A percentile compares a stretch with the other conserved stretches of the same genome.
Evolutionary conservation across 352 stramenopile genomes (phyloP).

Genomic region (Pythium dissimile): DNA sequence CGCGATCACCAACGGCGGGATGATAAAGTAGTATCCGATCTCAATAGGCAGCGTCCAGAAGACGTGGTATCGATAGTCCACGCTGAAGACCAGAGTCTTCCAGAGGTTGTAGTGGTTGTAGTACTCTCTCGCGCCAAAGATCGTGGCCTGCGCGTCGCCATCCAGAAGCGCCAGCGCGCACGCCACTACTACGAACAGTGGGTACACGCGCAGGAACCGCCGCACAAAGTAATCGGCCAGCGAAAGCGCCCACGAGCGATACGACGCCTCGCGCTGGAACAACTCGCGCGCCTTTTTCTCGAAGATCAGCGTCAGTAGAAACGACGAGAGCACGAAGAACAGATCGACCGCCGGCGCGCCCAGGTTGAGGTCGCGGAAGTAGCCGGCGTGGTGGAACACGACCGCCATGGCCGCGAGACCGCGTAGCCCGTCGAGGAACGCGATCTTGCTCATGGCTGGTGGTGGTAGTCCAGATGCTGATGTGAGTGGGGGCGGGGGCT

Average conservation of each 20-base stretch:
- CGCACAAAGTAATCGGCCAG: conserved; percentile 34
- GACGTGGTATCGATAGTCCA: background rate
- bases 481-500: too few relatives aligned
- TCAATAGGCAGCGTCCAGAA: conserved; percentile 9
- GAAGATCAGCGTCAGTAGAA: conserved; percentile 38
- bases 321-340: conserved; percentile 43
- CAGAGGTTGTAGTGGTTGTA: background rate
- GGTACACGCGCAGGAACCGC: conserved; percentile 14
- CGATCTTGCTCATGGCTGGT: background rate
- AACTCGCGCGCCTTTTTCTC: conserved; percentile 31
- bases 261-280: conserved; percentile 20
- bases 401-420: background rate
- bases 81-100: background rate
- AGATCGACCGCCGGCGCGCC: conserved; percentile 29
- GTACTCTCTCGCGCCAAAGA: background rate
- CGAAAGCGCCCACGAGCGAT: conserved; percentile 20
- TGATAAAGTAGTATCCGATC: conserved; percentile 8
- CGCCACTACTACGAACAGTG: conserved; percentile 24
- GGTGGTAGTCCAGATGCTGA: too few relatives aligned
- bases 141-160: background rate
- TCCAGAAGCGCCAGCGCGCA: conserved; percentile 16
- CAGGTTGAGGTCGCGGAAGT: conserved; percentile 27
- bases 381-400: background rate
- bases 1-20: background rate
- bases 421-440: background rate